A percentile compares a stretch with the other conserved stretches of the same genome.
phyloP scores from a whole-genome alignment of 2,329 filamentous ascomycete genomes.

The Calonectria pseudoreteaudii region DNA sequence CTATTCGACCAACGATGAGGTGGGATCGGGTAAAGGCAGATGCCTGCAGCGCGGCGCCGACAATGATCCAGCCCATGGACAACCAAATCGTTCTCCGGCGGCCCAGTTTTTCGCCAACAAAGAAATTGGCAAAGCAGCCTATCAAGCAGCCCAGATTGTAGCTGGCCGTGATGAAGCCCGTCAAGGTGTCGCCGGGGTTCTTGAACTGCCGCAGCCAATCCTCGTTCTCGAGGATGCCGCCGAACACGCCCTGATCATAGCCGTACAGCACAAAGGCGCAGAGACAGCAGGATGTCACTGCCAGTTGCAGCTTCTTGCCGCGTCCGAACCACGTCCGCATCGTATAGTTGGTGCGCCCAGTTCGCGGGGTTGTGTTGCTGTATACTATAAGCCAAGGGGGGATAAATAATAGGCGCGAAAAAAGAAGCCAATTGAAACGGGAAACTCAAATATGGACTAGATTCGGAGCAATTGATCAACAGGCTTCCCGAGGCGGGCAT shows the following conservation, averaged over 20 bases:
- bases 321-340: constrained; percentile 38
- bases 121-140: constrained; percentile 55
- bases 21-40: constrained; percentile 55
- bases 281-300: constrained; percentile 37
- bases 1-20: constrained; percentile 60
- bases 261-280: constrained; percentile 47
- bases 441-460: background rate
- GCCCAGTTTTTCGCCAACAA: constrained; percentile 63
- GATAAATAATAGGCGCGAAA: background rate
- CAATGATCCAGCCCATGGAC: constrained; percentile 66
- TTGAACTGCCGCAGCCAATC: constrained; percentile 52
- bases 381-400: background rate
- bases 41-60: constrained; percentile 70
- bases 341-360: background rate
- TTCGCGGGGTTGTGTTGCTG: background rate
- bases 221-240: constrained; percentile 57
- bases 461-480: background rate
- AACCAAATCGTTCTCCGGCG: constrained; percentile 64
- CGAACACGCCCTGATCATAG: constrained; percentile 62
- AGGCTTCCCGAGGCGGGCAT: background rate
- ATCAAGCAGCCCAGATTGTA: constrained; percentile 56
- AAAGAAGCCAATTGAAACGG: background rate
- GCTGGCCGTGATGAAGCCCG: constrained; percentile 43
- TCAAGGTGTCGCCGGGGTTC: constrained; percentile 37
- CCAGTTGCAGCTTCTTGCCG: constrained; percentile 36